Evolutionary conservation across 331 rosid species (phyloP), one percentile per base, ranked within the genome.

Genomic region (Pyracantha coccinea): DNA sequence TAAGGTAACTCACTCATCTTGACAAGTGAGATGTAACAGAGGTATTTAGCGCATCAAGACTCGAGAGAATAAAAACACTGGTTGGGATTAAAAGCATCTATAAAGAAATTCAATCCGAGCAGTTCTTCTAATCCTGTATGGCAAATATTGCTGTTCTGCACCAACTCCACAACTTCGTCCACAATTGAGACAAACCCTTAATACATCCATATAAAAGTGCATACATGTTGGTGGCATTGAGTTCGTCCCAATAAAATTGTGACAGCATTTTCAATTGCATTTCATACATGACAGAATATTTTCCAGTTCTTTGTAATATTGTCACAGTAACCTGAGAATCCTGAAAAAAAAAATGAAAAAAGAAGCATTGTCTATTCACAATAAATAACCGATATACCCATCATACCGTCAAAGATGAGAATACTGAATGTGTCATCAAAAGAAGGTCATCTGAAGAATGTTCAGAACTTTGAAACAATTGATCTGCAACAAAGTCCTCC

Each of bases 401-500:
- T 14, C 12, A 38, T 84, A 89, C 97, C 98, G 89, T 89, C 2
- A 86, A 80, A 69, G 97, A 88, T 73, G 96, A 82, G 76, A 93
- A 87, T 74, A 91, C 54, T 75, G 92, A 82, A 76, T 82, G 86
- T 6, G 86, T 60, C 57, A 88, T 72, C 87, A 70, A 78, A 81
- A 85, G 80, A 72, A 91, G 84, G 69, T 92, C 90, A 81, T 87
- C 93, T n/a, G 85, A 86, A 55, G 82, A 89, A 85, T 89, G 83
- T 69, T 91, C 95, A 66, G 91, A 78, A 85, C 86, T 86, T 75
- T 88, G 98, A 89, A 93, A 91, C 77, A 93, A 85, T 76, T 91
- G 98, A 76, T 91, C 98, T 67, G 97, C 97, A 64, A 93, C 87
- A 84, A 89, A 88, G 59, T 93, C 96, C 84, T 93, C 98, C 66